Evolutionary conservation across 73 alveolate species (phyloP).

Genomic region (Effrenium voratum): DNA sequence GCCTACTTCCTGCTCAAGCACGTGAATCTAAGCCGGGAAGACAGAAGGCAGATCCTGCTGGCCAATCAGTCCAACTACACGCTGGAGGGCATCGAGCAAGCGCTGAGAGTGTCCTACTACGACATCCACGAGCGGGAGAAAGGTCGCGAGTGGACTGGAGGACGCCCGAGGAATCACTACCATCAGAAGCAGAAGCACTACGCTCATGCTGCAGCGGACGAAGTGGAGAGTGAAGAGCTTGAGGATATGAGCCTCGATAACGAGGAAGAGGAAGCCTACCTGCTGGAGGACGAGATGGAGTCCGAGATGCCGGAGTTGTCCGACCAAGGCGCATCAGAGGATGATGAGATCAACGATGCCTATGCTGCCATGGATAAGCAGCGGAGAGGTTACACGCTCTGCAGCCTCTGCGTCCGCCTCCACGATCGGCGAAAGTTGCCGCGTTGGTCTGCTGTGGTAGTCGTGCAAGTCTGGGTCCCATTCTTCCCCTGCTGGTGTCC

Average conservation of each 20-base stretch:
- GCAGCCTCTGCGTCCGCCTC: background rate
- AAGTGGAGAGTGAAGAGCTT: background rate
- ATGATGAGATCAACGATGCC: slow-evolving; percentile 1
- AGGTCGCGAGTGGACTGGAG: background rate
- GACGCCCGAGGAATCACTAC: background rate
- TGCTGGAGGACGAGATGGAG: background rate
- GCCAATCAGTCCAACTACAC: background rate
- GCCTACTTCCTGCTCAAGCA: slow-evolving; percentile 18
- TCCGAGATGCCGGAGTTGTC: background rate
- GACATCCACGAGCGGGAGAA: slow-evolving; percentile 42
- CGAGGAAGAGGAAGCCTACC: background rate
- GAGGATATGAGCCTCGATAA: too few species aligned
- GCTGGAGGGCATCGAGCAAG: background rate
- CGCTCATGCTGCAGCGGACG: background rate
- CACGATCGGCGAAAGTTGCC: too few species aligned
- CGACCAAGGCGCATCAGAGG: background rate
- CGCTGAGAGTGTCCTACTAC: background rate
- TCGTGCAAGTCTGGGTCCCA: too few species aligned
- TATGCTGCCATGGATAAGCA: background rate
- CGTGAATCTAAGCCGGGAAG: background rate
- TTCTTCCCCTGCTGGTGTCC: too few species aligned
- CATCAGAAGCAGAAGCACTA: background rate
- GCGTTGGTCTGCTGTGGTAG: too few species aligned
- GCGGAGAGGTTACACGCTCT: background rate
- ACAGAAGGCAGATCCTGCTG: background rate